phyloP scores from a whole-genome alignment of 345 rosid genomes.

The Murraya koenigii region DNA sequence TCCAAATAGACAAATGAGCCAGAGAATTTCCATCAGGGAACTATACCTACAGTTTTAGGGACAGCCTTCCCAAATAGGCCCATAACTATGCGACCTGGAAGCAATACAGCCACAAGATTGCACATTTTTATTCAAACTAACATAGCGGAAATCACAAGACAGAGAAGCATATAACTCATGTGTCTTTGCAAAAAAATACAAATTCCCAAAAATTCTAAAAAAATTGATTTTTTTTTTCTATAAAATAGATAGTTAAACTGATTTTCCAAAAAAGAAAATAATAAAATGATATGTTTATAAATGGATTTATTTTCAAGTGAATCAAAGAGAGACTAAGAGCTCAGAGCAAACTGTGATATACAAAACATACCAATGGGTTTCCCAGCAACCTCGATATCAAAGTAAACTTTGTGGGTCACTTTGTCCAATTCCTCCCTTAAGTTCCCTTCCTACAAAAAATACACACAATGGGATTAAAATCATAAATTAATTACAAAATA shows the following conservation, averaged over 20 bases:
- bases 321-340: neutral
- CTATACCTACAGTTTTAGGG: constrained; percentile 81
- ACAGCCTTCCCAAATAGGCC: constrained; percentile 90
- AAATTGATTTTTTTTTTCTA: neutral
- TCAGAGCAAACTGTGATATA: neutral
- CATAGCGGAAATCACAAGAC: neutral
- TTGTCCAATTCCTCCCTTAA: constrained; percentile 47
- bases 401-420: constrained; percentile 83
- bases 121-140: neutral
- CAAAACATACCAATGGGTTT: constrained; percentile 61
- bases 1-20: neutral
- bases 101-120: neutral
- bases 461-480: neutral
- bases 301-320: neutral
- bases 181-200: neutral
- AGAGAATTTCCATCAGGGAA: neutral
- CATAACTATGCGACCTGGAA: constrained; percentile 73
- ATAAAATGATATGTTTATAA: neutral
- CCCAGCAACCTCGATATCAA: constrained; percentile 86
- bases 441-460: constrained; percentile 39
- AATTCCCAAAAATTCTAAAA: neutral
- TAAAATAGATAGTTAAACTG: neutral
- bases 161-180: neutral
- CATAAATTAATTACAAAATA: neutral
- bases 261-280: neutral